These are phyloP conservation scores for Euphorbia corollata DNA, from an alignment of 441 rosid genomes.

Conservation along the genomic window DNA sequence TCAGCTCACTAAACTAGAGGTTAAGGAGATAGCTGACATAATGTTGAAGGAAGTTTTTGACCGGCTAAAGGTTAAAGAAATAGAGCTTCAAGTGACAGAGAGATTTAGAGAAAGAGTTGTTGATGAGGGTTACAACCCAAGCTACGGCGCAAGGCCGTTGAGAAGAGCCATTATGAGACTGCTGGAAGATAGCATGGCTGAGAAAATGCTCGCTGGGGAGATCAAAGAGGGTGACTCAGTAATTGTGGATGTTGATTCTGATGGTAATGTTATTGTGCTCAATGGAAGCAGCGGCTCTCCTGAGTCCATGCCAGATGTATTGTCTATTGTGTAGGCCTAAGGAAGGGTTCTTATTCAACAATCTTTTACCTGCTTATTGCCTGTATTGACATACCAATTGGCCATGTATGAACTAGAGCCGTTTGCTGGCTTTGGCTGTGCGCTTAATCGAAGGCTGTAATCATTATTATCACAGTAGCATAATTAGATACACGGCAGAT, in stretches of 20 bases:
- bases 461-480: conserved; percentile 12
- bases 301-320: conserved; percentile 47
- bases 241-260: conserved; percentile 75
- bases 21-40: conserved; percentile 85
- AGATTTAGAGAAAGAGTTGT: conserved; percentile 86
- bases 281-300: conserved; percentile 66
- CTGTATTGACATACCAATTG: conserved; percentile 16
- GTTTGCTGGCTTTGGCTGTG: conserved; percentile 8
- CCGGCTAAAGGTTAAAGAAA: conserved; percentile 69
- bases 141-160: conserved; percentile 94
- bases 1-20: conserved; percentile 90
- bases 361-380: conserved; percentile 15
- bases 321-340: conserved; percentile 42
- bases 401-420: conserved; percentile 21
- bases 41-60: conserved; percentile 86
- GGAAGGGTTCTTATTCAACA: conserved; percentile 7
- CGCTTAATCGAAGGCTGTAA: conserved; percentile 18
- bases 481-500: conserved; percentile 18
- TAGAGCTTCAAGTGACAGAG: conserved; percentile 94
- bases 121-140: conserved; percentile 89
- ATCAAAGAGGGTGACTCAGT: conserved; percentile 95
- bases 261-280: conserved; percentile 80
- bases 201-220: conserved; percentile 95
- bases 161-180: conserved; percentile 96
- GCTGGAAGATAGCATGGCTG: conserved; percentile 95